Evolutionary conservation across 139 green algal genomes (phyloP).

Genomic region (Pycnococcus provasolii): DNA sequence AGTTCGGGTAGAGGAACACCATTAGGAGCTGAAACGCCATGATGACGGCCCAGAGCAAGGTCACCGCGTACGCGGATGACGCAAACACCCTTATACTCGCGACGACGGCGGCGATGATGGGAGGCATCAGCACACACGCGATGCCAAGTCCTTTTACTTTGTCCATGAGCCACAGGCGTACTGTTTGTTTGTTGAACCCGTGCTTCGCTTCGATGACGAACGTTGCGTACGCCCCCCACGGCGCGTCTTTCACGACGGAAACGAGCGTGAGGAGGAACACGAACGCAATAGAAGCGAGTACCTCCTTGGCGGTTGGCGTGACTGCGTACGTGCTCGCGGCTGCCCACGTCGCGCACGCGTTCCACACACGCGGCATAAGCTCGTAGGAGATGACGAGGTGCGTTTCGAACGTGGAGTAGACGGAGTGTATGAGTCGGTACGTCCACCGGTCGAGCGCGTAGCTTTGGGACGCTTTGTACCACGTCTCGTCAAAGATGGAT

Average conservation of each 20-base stretch:
- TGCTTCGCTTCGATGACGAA: conserved; percentile 69
- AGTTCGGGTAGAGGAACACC: conserved; percentile 44
- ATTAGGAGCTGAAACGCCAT: conserved; percentile 55
- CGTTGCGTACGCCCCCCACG: conserved; percentile 62
- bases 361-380: too few relatives aligned
- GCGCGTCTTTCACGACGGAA: conserved; percentile 43
- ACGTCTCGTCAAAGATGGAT: too few relatives aligned
- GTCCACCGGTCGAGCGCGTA: too few relatives aligned
- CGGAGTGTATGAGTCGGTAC: too few relatives aligned
- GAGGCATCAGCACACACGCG: conserved; percentile 50
- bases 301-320: too few relatives aligned
- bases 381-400: too few relatives aligned
- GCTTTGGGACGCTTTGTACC: too few relatives aligned
- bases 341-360: too few relatives aligned
- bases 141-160: conserved; percentile 49
- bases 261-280: conserved; percentile 36
- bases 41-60: conserved; percentile 77
- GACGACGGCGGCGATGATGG: conserved; percentile 52
- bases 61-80: conserved; percentile 45
- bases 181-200: conserved; percentile 73
- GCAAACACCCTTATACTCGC: conserved; percentile 15
- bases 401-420: too few relatives aligned
- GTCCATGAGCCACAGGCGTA: conserved; percentile 56
- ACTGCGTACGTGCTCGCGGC: too few relatives aligned
- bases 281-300: conserved; percentile 34